These are phyloP conservation scores for Globisporangium splendens DNA, from an alignment of 352 stramenopile genomes.

Conservation along the genomic window DNA sequence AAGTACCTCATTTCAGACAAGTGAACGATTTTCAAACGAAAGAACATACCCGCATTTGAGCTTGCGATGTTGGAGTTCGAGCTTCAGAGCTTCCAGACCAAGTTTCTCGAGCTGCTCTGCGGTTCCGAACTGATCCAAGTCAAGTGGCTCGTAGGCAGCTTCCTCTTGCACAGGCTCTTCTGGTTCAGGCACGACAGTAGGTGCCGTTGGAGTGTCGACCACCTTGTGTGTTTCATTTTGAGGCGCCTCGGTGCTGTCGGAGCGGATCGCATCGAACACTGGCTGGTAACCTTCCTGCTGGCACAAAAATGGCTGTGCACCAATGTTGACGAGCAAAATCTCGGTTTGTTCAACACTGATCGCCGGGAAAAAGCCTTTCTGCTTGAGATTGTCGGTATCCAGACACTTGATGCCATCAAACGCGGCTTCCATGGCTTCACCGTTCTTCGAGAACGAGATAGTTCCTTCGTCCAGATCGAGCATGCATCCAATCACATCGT, in stretches of 20 bases:
- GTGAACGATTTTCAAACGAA: not conserved
- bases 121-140: conserved; percentile 55
- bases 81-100: conserved; percentile 91
- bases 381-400: conserved; percentile 10
- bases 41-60: conserved; percentile 94
- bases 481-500: conserved; percentile 88
- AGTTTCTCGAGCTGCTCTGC: conserved; percentile 78
- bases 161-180: conserved; percentile 10
- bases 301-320: conserved; percentile 70
- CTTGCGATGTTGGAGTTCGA: conserved; percentile 85
- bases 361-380: conserved; percentile 63
- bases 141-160: conserved; percentile 24
- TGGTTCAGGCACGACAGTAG: not conserved
- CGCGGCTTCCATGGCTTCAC: conserved; percentile 54
- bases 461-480: conserved; percentile 70
- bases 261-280: conserved; percentile 40
- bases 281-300: conserved; percentile 32
- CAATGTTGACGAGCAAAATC: conserved; percentile 84
- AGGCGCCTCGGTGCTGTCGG: not conserved
- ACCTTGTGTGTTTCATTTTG: not conserved
- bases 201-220: not conserved
- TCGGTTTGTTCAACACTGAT: conserved; percentile 83
- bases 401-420: conserved; percentile 45
- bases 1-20: not conserved
- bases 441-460: conserved; percentile 86